Evolutionary conservation across 441 rosid species (phyloP), one percentile per base, ranked within the genome.

Genomic region (Corymbia citriodora): DNA sequence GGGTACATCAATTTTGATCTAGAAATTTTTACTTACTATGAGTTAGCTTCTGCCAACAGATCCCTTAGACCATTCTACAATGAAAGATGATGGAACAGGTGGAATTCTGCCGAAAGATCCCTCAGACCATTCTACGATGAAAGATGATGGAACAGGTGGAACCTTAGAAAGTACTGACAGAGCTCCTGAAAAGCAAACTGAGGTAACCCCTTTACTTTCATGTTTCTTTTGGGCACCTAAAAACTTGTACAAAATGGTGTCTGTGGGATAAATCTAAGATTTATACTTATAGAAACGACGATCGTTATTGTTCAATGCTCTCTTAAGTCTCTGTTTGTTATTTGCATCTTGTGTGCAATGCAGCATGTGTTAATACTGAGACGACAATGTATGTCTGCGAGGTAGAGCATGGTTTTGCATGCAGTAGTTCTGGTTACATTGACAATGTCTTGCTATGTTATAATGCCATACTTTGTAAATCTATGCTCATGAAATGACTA

Each of bases 181-280:
- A 90, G 91, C 59, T 90, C 83, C 88, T 89, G 92, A 88, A 79
- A 90, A 88, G 91, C 92, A 82, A 50, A 87, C 85, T 40, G 91
- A 94, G 97, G 97, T 95, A 70, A 61, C 29, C 55, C 52, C 48
- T 82, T 68, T 50, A 79, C 79, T 83, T 48, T 29, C 49, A 19
- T 87, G 16, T 25, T 52, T 29, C 40, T 88, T 88, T 81, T 48
- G 25, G 29, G 52, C 85, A 45, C 45, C 85, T 79, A 45, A 48
- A 79, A 40, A 40, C 85, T 6, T 7, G 49, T 72, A 21, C 81
- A 72, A 48, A 36, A 18, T 36, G 48, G 82, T 36, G 82, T 72
- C 7, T 72, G 10, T 72, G 49, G 82, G 83, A 36, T 10, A 40
- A 74, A 74, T 74, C 50, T 74, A 36, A 74, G 40, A 74, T 74